Conservation (phyloP, 805 yeast species). For the Yamadazyma kitorensis region DNA sequence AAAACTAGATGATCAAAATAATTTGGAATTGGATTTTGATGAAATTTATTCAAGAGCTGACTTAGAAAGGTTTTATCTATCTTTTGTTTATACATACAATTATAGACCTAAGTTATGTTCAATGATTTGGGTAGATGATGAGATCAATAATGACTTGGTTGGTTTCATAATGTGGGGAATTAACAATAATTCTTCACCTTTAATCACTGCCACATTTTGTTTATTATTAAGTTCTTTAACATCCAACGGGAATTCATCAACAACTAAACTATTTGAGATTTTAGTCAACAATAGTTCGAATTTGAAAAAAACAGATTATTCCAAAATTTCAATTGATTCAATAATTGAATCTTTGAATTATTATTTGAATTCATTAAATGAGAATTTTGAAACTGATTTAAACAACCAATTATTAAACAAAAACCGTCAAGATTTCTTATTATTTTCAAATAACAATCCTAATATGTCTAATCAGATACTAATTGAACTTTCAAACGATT, state of each 20-base stretch:
- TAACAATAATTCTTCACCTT: conserved; percentile 66
- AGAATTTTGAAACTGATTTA: conserved; percentile 33
- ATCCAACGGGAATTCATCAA: conserved; percentile 53
- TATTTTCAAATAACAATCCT: conserved; percentile 16
- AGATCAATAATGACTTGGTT: conserved; percentile 48
- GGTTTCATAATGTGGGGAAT: conserved; percentile 92
- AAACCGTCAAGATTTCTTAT: conserved; percentile 33
- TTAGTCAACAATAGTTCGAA: conserved; percentile 26
- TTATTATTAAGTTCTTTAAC: conserved; percentile 76
- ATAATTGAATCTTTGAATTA: conserved; percentile 54
- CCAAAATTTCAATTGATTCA: conserved; percentile 53
- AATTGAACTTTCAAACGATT: conserved; percentile 74
- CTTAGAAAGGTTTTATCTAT: conserved; percentile 79
- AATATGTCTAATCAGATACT: conserved; percentile 33
- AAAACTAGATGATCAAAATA: conserved; percentile 2
- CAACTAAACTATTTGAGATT: conserved; percentile 37
- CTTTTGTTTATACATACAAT: conserved; percentile 66
- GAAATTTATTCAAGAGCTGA: conserved; percentile 74
- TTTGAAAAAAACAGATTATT: conserved; percentile 36
- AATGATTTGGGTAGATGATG: conserved; percentile 56
- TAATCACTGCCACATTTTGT: conserved; percentile 80
- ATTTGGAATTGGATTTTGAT: conserved; percentile 46
- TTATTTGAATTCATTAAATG: conserved; percentile 47
- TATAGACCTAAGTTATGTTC: conserved; percentile 57
- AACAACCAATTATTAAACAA: conserved; percentile 25